These are phyloP conservation scores for Dipteronia dyeriana DNA, from an alignment of 345 rosid genomes.

Conservation along the genomic window DNA sequence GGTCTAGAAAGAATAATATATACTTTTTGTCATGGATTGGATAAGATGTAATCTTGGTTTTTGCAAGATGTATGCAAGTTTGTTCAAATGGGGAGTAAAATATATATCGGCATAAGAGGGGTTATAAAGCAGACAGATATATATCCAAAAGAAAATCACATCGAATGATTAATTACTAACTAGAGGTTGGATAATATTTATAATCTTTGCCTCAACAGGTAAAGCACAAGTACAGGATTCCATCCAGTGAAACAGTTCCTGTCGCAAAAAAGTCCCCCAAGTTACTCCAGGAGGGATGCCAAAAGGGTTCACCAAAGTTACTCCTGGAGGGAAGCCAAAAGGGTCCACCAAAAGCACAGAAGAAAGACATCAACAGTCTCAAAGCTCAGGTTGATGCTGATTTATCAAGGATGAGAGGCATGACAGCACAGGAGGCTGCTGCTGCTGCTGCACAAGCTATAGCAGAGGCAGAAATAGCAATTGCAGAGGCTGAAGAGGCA, in stretches of 20 bases:
- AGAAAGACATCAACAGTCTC: conserved; percentile 42
- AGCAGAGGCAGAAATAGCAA: conserved; percentile 94
- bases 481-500: conserved; percentile 93
- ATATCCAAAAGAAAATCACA: neutral
- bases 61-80: neutral
- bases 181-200: conserved; percentile 7
- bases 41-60: neutral
- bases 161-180: conserved; percentile 3
- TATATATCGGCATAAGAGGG: conserved; percentile 4
- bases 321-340: conserved; percentile 58
- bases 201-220: conserved; percentile 45
- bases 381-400: conserved; percentile 62
- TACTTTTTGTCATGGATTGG: neutral
- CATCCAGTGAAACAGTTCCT: conserved; percentile 37
- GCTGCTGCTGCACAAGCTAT: conserved; percentile 93
- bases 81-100: neutral
- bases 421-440: conserved; percentile 91
- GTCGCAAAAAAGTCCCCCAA: conserved; percentile 53
- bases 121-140: neutral
- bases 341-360: conserved; percentile 48
- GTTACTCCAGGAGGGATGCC: conserved; percentile 54
- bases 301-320: conserved; percentile 46
- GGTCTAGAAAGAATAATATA: neutral
- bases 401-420: conserved; percentile 62
- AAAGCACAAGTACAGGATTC: conserved; percentile 76